These are phyloP conservation scores for Arthroderma sp. DNA, from an alignment of 2,329 filamentous ascomycete genomes.

Conservation along the genomic window DNA sequence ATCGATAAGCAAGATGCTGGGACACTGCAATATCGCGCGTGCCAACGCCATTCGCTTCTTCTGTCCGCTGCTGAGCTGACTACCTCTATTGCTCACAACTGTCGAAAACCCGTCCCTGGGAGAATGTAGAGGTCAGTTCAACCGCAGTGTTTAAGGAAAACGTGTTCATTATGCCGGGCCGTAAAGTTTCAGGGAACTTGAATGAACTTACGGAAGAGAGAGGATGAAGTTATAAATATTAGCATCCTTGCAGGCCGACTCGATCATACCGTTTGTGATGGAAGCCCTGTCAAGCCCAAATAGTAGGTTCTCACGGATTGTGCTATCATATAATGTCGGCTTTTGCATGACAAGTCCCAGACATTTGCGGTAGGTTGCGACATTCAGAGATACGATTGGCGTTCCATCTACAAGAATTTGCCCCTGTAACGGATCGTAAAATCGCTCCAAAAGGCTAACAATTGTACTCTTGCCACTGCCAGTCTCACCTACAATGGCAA, in stretches of 20 bases:
- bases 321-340: constrained; percentile 84
- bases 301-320: constrained; percentile 78
- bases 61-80: neutral
- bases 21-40: neutral
- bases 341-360: constrained; percentile 87
- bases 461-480: constrained; percentile 92
- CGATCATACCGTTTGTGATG: constrained; percentile 57
- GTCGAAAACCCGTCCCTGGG: neutral
- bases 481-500: constrained; percentile 78
- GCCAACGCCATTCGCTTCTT: neutral
- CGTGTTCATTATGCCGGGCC: too few species aligned
- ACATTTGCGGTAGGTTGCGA: constrained; percentile 71
- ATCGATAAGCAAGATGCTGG: neutral
- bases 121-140: constrained; percentile 27
- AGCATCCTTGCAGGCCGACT: constrained; percentile 70
- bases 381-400: constrained; percentile 65
- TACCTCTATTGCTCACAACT: neutral
- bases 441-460: constrained; percentile 80
- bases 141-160: constrained; percentile 60
- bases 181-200: neutral
- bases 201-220: constrained; percentile 50
- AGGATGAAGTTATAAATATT: constrained; percentile 84
- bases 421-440: constrained; percentile 78
- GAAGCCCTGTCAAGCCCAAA: constrained; percentile 57
- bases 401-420: constrained; percentile 71